Conservation (phyloP, 2,329 filamentous ascomycete genomes). For the Hyphodiscus sp. region DNA sequence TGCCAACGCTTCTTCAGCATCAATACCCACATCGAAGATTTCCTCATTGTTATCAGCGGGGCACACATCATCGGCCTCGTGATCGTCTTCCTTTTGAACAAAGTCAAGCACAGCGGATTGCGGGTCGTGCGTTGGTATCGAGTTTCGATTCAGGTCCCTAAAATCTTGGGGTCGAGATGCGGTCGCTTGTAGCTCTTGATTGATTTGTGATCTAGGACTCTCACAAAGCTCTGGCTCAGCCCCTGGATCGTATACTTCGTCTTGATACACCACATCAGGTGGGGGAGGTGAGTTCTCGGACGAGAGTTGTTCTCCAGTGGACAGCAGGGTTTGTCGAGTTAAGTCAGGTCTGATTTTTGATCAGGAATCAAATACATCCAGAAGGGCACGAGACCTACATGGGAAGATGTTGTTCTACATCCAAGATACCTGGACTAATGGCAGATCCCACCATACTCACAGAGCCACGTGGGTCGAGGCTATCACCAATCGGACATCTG, state of each 20-base stretch:
- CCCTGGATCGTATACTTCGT: not conserved
- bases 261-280: not conserved
- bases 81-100: no score
- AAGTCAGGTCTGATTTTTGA: not conserved
- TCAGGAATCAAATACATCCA: not conserved
- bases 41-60: not conserved
- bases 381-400: not conserved
- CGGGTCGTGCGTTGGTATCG: not conserved
- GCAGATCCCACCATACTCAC: not conserved
- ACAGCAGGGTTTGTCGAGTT: not conserved
- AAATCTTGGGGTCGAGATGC: not conserved
- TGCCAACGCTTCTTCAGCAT: not conserved
- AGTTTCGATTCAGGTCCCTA: not conserved
- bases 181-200: conserved; percentile 8
- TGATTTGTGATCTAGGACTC: conserved; percentile 11
- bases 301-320: not conserved
- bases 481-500: not conserved
- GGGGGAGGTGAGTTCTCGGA: conserved; percentile 11
- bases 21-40: not conserved
- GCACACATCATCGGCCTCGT: not conserved
- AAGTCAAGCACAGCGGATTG: no score
- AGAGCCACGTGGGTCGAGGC: not conserved
- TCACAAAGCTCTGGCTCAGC: conserved; percentile 1
- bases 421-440: not conserved
- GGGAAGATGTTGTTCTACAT: not conserved